Evolutionary conservation across 129 eudicot genomes (phyloP), one percentile per base, ranked within the genome.

Genomic region (Ambrosia artemisiifolia): DNA sequence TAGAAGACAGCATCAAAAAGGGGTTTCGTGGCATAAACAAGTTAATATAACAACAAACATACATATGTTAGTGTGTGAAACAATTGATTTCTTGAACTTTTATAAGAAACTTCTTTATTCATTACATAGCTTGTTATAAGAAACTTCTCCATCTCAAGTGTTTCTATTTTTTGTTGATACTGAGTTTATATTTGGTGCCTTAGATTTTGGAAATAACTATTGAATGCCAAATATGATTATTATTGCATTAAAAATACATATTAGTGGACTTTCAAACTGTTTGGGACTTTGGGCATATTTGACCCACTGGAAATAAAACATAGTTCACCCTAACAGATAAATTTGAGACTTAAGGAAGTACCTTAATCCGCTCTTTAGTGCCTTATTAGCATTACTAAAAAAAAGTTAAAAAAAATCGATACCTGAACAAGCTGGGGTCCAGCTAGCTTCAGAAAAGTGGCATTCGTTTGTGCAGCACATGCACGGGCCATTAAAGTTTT

Each of bases 351-450:
- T 2, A 73, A 75, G 48, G 36, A 12, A 44, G 63, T 60, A 90
- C 99, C 97, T 94, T 94, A 7, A 94, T 94, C 18, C 97, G 78
- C 0, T 44, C 61, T 19, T 67, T 20, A 48, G 13, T 46, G 38
- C 11, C n/a, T n/a, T n/a, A 63, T 19, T 4, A 49, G 17, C 14
- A 63, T 5, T 13, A 43, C 51, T 6, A 33, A 24, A 20, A 19
- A 57, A 12, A 19, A 63, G 3, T 17, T 16, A 71, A 3, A 3
- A 60, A 7, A 40, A 54, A 75, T 36, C 44, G 17, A 44, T 70
- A 93, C 98, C 98, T 93, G 98, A 56, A 93, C 98, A 83, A 93
- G 98, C 71, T 93, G 98, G 46, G 98, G 95, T 6, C 98, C 98
- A 3, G 98, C 98, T 63, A 93, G 79, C 88, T 93, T 93, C 78